Conservation (phyloP, 2,329 filamentous ascomycete species). For the Fusarium graminum region DNA sequence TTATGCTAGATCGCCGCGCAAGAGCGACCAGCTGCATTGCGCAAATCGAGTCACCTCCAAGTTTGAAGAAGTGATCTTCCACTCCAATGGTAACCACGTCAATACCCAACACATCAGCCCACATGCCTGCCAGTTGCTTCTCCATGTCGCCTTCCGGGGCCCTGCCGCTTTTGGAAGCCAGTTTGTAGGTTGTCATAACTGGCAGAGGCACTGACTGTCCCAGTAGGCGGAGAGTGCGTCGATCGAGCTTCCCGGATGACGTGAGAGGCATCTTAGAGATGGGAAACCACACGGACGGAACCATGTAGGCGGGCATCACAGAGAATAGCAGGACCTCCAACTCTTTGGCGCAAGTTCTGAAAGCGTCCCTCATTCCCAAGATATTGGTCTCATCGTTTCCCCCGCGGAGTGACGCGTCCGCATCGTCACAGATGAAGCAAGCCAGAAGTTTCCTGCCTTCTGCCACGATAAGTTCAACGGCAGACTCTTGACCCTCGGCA, state of each 20-base stretch:
- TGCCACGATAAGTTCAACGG: constrained; percentile 38
- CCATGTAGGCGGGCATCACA: constrained; percentile 55
- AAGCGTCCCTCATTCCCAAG: neutral
- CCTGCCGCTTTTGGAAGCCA: constrained; percentile 40
- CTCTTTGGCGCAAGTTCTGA: constrained; percentile 17
- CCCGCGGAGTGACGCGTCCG: constrained; percentile 7
- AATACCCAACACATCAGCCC: constrained; percentile 28
- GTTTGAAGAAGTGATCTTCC: constrained; percentile 58
- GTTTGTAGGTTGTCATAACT: constrained; percentile 25
- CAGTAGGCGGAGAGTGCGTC: constrained; percentile 52
- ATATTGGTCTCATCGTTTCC: constrained; percentile 3
- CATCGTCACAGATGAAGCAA: constrained; percentile 36
- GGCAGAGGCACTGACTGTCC: constrained; percentile 15
- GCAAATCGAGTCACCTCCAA: constrained; percentile 56
- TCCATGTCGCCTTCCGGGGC: constrained; percentile 53
- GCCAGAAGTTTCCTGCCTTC: constrained; percentile 36
- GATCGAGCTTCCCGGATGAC: constrained; percentile 60
- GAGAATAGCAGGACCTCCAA: constrained; percentile 12
- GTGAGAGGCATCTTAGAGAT: constrained; percentile 57
- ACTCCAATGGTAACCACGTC: constrained; percentile 25
- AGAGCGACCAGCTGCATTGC: constrained; percentile 47
- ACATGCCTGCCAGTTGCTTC: constrained; percentile 27
- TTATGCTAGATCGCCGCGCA: constrained; percentile 55
- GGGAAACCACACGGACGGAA: constrained; percentile 58
- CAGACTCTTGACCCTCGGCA: constrained; percentile 19